Conservation (phyloP, 2,329 filamentous ascomycete genomes). For the Ophiostoma sp. region DNA sequence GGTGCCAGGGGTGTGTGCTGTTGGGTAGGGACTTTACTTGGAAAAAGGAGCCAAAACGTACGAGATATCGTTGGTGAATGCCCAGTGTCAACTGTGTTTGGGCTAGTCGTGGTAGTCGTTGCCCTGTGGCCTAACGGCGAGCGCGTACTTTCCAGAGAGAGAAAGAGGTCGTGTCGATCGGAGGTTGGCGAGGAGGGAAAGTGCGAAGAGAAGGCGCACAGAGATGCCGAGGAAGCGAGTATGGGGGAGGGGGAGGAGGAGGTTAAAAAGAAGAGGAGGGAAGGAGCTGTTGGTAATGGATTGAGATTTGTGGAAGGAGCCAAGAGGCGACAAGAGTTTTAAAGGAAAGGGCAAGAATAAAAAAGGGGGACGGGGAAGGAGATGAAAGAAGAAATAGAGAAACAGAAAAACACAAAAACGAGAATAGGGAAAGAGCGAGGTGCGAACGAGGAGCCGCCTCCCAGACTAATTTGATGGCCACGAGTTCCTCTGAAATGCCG, state of each 20-base stretch:
- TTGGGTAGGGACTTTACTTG: not conserved
- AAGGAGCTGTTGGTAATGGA: not conserved
- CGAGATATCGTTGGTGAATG: not conserved
- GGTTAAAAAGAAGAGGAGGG: not conserved
- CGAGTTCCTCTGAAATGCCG: constrained; percentile 1
- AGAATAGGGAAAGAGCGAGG: constrained; percentile 1
- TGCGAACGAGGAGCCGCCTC: not conserved
- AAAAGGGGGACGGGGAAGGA: not conserved
- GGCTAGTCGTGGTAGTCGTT: not conserved
- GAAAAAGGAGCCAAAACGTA: not conserved
- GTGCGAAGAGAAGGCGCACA: not conserved
- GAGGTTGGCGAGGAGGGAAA: not conserved
- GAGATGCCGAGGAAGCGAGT: constrained; percentile 10
- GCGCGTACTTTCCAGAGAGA: constrained; percentile 5
- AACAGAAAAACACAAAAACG: not conserved
- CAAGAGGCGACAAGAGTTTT: not conserved
- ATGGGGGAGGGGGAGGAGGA: not conserved
- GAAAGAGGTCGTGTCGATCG: constrained; percentile 5
- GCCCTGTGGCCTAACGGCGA: not conserved
- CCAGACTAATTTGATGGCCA: not conserved
- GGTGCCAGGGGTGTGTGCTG: not conserved
- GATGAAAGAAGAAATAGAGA: constrained; percentile 3
- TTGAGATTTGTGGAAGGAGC: not conserved
- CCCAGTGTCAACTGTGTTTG: not conserved
- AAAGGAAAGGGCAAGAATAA: constrained; percentile 1